Base-by-base conservation (phyloP, 2,329 filamentous ascomycete genomes). In the Blumeriella jaapii region DNA sequence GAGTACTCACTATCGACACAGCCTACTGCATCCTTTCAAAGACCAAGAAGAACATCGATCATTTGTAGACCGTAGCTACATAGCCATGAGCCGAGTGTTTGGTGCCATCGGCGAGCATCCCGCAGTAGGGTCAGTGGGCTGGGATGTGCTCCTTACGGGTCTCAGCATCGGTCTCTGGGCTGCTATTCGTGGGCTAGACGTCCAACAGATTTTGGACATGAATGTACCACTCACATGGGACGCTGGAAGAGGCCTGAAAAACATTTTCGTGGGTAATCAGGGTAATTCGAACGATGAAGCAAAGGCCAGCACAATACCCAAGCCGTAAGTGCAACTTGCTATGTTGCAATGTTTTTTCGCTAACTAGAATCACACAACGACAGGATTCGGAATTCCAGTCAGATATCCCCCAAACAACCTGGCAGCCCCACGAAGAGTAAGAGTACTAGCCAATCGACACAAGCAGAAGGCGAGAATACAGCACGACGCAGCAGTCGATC, bases 111-210 rank as follows among this genome's bases (percentile, higher is more conserved):
- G n/a, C 39, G 68, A 69, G 34, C 71, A 79, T 49, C 73, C 74
- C 0, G 67, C 65, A 14, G 65, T 78, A 18, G 65, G 66, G 13
- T 67, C 64, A 12, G 67, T 68, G 0, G 69, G 67, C 5, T 67
- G 66, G 55, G 75, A 80, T 52, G 72, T 74, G 1, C 50, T 79
- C 10, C 58, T 76, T 22, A 71, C 66, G 14, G 59, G 61, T 1
- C 39, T 71, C 10, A 68, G 64, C 37, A 53, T 76, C n/a, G 64
- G 70, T 1, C 38, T 68, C 2, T 78, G 73, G 72, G 64, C 68
- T n/a, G 69, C 69, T 25, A 61, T 68, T 1, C 61, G 70, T 19
- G 62, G 65, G 14, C 57, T 69, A 3, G 63, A 71, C 44, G 60
- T 65, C 0, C 55, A 58, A n/a, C 59, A 65, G 7, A 67, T 77